Conservation (phyloP, 2,329 filamentous ascomycete species). For the Fusarium graminum region DNA sequence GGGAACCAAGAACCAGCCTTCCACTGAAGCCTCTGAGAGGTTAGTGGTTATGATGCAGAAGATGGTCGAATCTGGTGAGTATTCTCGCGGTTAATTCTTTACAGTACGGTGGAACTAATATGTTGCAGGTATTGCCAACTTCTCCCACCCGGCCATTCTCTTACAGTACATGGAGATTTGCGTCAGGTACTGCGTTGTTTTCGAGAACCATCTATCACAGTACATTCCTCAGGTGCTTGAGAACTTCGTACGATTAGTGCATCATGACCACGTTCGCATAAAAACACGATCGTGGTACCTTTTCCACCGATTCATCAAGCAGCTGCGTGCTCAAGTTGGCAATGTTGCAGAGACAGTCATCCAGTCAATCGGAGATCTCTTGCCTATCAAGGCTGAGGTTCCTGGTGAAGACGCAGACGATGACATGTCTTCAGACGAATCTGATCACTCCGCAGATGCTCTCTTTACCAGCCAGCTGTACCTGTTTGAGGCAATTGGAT, state of each 20-base stretch:
- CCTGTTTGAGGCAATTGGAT: conserved; percentile 94
- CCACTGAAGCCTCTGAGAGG: conserved; percentile 81
- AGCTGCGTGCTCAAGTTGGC: conserved; percentile 84
- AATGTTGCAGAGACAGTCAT: conserved; percentile 94
- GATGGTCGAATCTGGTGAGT: conserved; percentile 91
- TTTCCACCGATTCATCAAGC: conserved; percentile 92
- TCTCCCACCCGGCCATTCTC: conserved; percentile 90
- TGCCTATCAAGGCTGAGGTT: conserved; percentile 91
- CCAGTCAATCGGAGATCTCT: conserved; percentile 86
- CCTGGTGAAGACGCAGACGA: conserved; percentile 82
- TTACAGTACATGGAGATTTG: conserved; percentile 99
- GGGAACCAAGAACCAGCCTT: conserved; percentile 87
- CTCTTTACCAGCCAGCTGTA: conserved; percentile 92
- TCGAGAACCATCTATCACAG: conserved; percentile 80
- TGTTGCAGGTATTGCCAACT: conserved; percentile 79
- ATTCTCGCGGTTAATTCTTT: background rate
- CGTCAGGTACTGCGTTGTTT: conserved; percentile 92
- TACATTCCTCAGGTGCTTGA: conserved; percentile 90
- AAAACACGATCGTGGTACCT: conserved; percentile 96
- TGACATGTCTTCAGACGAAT: conserved; percentile 95
- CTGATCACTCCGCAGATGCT: conserved; percentile 89
- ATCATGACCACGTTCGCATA: conserved; percentile 88
- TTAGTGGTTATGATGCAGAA: conserved; percentile 93
- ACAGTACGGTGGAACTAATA: conserved; percentile 27
- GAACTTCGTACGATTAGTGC: conserved; percentile 90